phyloP scores from a whole-genome alignment of 164 flowering plant species.

The Stephania japonica region DNA sequence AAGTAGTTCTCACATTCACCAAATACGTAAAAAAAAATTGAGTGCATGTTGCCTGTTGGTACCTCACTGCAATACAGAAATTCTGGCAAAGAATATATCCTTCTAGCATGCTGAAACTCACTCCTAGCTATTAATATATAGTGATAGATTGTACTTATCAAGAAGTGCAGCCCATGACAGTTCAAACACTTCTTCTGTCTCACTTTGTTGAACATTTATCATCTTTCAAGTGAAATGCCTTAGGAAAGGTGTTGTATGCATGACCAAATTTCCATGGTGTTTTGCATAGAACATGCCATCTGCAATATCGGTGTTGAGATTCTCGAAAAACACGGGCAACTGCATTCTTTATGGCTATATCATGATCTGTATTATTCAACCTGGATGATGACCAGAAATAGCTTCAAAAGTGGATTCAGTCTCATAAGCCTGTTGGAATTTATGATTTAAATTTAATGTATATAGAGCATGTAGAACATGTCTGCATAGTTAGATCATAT shows the following conservation, averaged over 20 bases:
- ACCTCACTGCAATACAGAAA: conserved; percentile 24
- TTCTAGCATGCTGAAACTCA: conserved; percentile 23
- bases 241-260: conserved; percentile 20
- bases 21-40: conserved; percentile 30
- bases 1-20: conserved; percentile 22
- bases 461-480: too few relatives aligned
- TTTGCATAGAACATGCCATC: conserved; percentile 33
- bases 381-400: conserved; percentile 29
- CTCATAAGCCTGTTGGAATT: too few relatives aligned
- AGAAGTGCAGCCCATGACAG: conserved; percentile 19
- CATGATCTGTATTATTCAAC: conserved; percentile 30
- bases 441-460: too few relatives aligned
- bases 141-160: conserved; percentile 21
- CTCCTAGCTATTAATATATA: conserved; percentile 15
- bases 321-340: conserved; percentile 26
- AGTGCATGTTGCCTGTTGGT: conserved; percentile 19
- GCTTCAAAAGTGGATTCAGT: conserved; percentile 28
- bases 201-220: conserved; percentile 28
- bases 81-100: conserved; percentile 27
- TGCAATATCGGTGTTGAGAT: conserved; percentile 27
- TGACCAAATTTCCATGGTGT: conserved; percentile 31
- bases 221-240: conserved; percentile 28
- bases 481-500: too few relatives aligned
- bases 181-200: conserved; percentile 30
- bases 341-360: conserved; percentile 22